phyloP scores from a whole-genome alignment of 768 basidiomycete genomes.

The Cubamyces sp. region DNA sequence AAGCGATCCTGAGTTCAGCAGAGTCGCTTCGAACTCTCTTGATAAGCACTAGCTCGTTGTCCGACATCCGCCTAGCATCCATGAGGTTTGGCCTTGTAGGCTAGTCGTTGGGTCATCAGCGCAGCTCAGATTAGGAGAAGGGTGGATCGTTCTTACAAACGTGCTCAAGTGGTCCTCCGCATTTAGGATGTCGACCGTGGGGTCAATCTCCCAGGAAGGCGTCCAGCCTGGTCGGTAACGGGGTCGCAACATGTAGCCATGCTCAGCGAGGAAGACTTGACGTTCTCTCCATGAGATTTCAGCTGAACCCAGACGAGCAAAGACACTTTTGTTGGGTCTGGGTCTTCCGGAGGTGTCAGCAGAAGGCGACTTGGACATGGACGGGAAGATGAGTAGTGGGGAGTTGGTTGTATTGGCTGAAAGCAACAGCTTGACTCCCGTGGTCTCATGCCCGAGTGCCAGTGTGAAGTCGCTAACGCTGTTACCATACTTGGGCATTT shows the following conservation, averaged over 20 bases:
- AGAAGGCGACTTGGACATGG: too few species aligned
- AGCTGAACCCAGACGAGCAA: too few species aligned
- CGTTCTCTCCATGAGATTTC: too few species aligned
- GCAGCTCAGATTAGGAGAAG: neutral
- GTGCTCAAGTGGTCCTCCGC: neutral
- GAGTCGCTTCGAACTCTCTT: conserved; percentile 29
- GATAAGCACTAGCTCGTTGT: conserved; percentile 35
- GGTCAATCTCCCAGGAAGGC: conserved; percentile 34
- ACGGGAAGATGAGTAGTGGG: too few species aligned
- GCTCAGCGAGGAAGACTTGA: too few species aligned
- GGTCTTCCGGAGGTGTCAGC: too few species aligned
- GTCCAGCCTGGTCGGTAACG: conserved; percentile 35
- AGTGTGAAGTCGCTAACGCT: too few species aligned
- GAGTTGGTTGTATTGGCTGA: too few species aligned
- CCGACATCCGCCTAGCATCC: conserved; percentile 38
- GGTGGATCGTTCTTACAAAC: neutral
- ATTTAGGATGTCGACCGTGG: neutral
- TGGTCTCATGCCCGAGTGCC: too few species aligned
- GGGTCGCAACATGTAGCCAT: conserved; percentile 33
- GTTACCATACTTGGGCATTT: too few species aligned
- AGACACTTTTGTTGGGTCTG: too few species aligned
- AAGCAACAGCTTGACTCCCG: too few species aligned
- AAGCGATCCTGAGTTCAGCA: conserved; percentile 24
- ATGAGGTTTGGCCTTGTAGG: conserved; percentile 13
- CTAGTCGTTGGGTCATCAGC: neutral